Conservation (phyloP, 2,329 filamentous ascomycete species). For the Aureobasidium sp. region DNA sequence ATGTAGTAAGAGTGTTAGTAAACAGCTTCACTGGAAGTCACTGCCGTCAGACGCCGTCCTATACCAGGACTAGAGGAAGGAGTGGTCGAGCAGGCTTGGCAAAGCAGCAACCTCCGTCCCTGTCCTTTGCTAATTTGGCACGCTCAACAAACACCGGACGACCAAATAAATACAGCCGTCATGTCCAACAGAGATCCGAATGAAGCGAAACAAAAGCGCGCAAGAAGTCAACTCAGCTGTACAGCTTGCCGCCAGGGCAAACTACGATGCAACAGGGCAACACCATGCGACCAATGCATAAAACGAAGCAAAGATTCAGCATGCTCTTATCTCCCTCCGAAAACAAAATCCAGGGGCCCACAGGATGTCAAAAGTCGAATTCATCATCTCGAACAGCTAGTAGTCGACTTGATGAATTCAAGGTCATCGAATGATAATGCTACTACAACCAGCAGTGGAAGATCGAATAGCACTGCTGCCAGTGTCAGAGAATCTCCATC, state of each 20-base stretch:
- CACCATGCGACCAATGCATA: conserved; percentile 33
- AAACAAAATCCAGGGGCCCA: conserved; percentile 25
- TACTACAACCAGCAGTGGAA: not conserved
- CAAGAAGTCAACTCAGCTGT: conserved; percentile 31
- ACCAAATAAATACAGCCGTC: not conserved
- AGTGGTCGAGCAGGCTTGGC: not conserved
- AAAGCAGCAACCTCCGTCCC: conserved; percentile 1
- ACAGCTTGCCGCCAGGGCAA: conserved; percentile 31
- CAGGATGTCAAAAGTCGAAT: conserved; percentile 32
- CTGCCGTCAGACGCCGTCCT: not conserved
- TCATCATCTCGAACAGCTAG: conserved; percentile 29
- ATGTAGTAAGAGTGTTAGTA: too few relatives aligned
- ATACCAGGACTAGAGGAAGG: not conserved
- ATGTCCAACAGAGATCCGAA: not conserved
- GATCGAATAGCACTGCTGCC: not conserved
- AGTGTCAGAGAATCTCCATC: not conserved
- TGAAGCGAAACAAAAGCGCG: conserved; percentile 28
- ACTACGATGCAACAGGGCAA: conserved; percentile 30
- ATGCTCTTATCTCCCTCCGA: conserved; percentile 29
- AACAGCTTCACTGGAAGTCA: not conserved
- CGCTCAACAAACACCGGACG: not conserved
- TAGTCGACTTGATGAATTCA: conserved; percentile 31
- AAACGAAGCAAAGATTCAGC: conserved; percentile 27
- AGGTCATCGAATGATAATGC: not conserved
- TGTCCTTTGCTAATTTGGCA: not conserved